Evolutionary conservation across 305 asterid species (phyloP).

Genomic region (Fraxinus sp.): DNA sequence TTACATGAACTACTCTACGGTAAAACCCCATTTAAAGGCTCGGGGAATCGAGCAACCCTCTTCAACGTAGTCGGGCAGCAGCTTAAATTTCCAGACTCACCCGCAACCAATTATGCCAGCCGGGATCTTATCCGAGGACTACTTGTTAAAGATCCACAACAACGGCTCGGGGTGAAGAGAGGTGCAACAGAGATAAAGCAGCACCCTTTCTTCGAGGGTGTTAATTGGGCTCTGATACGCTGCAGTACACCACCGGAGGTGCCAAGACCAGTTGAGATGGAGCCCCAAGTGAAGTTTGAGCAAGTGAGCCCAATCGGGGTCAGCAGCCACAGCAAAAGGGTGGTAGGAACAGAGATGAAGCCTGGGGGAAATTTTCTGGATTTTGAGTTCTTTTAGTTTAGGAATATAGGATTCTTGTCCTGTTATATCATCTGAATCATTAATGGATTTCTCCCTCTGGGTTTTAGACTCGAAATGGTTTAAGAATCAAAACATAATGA

Average conservation of each 20-base stretch:
- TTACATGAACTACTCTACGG: conserved; percentile 82
- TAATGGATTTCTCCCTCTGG: not conserved
- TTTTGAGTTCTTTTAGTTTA: conserved; percentile 89
- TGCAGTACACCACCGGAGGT: conserved; percentile 97
- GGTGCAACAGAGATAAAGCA: conserved; percentile 96
- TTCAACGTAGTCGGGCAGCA: conserved; percentile 95
- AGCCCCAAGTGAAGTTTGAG: conserved; percentile 53
- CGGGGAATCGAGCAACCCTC: conserved; percentile 86
- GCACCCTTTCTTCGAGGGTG: conserved; percentile 91
- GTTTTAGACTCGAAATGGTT: not conserved
- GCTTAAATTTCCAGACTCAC: conserved; percentile 80
- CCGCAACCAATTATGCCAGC: conserved; percentile 81
- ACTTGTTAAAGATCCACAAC: conserved; percentile 91
- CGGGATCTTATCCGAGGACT: conserved; percentile 85
- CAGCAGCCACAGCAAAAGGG: conserved; percentile 57
- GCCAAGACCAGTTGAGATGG: conserved; percentile 78
- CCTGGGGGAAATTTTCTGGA: conserved; percentile 92
- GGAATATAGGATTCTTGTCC: conserved; percentile 28
- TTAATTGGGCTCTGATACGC: conserved; percentile 93
- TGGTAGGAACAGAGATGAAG: conserved; percentile 59
- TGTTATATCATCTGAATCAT: conserved; percentile 19
- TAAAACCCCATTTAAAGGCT: conserved; percentile 90
- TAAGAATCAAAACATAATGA: not conserved
- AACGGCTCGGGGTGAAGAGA: conserved; percentile 80
- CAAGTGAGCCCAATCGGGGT: conserved; percentile 51